phyloP scores from a whole-genome alignment of 805 yeast species.

The Allodekkera sacchari region DNA sequence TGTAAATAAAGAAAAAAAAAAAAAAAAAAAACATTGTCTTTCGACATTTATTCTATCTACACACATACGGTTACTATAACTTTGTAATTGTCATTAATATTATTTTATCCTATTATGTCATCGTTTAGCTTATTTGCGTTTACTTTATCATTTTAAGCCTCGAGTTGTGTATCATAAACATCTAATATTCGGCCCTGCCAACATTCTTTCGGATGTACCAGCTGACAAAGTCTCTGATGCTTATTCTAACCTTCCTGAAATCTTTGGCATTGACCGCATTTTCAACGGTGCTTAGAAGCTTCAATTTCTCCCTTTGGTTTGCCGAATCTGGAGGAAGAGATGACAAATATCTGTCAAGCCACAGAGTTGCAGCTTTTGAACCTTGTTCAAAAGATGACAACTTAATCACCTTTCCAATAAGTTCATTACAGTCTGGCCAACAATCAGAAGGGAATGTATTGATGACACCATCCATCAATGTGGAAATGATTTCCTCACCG shows the following conservation, averaged over 20 bases:
- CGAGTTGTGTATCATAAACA: too few relatives aligned
- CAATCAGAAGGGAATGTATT: constrained; percentile 64
- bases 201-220: constrained; percentile 81
- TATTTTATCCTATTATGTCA: too few relatives aligned
- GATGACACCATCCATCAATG: constrained; percentile 58
- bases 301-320: constrained; percentile 57
- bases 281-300: constrained; percentile 49
- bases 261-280: constrained; percentile 60
- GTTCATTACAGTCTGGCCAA: constrained; percentile 66
- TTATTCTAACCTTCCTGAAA: constrained; percentile 61
- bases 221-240: constrained; percentile 67
- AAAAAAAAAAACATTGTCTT: too few relatives aligned
- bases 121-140: too few relatives aligned
- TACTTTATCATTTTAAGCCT: too few relatives aligned
- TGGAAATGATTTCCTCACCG: constrained; percentile 49
- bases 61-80: too few relatives aligned
- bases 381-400: constrained; percentile 39
- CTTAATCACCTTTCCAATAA: constrained; percentile 55
- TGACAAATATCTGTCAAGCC: constrained; percentile 51
- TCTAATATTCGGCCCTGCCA: constrained; percentile 19
- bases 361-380: constrained; percentile 34
- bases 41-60: too few relatives aligned
- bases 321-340: constrained; percentile 57
- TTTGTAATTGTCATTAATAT: too few relatives aligned
- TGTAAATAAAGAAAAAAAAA: too few relatives aligned